Base-by-base conservation (phyloP, 2,329 filamentous ascomycete genomes). In the Fusarium sp. region DNA sequence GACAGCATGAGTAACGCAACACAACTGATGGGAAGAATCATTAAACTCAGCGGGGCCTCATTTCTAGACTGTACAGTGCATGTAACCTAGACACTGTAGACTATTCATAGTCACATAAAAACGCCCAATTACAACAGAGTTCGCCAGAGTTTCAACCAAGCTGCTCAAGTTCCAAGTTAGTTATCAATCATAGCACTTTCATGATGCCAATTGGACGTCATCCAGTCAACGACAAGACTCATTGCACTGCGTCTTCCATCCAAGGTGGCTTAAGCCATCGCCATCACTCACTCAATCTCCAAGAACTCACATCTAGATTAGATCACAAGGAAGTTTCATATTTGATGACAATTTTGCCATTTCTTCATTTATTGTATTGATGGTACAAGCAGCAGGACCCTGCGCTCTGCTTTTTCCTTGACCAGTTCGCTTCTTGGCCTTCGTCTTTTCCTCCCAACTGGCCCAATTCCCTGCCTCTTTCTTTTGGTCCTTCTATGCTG, bases 371-470 rank as follows among this genome's bases (percentile, higher is more conserved):
- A 48, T 59, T 61, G 31, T 68, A 60, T 72, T 74, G 70, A 49
- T 74, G 54, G 48, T 77, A 76, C 75, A 77, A 72, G 74, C 70
- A 77, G 72, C 73, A 75, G 71, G 69, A 69, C 65, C 72, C 54
- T 52, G 51, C 65, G 43, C 71, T 68, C 70, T 65, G 62, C 66
- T 70, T 66, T 67, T 58, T 62, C 71, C 71, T 62, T 62, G 50
- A 55, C 58, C 56, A 55, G 48, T 47, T 58, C 63, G 58, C 48
- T 36, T 53, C 37, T 63, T 67, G 40, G 55, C 31, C 56, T 41
- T 50, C 45, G 17, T 40, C 39, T 43, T 36, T 40, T 49, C 50
- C 42, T 56, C 58, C 55, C 57, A 58, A 51, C 58, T 62, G 59
- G 54, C 57, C 58, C 51, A 50, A n/a, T 63, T 65, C 58, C 65